Evolutionary conservation across 2,329 filamentous ascomycete species (phyloP).

Genomic region (Sclerotinia borealis): DNA sequence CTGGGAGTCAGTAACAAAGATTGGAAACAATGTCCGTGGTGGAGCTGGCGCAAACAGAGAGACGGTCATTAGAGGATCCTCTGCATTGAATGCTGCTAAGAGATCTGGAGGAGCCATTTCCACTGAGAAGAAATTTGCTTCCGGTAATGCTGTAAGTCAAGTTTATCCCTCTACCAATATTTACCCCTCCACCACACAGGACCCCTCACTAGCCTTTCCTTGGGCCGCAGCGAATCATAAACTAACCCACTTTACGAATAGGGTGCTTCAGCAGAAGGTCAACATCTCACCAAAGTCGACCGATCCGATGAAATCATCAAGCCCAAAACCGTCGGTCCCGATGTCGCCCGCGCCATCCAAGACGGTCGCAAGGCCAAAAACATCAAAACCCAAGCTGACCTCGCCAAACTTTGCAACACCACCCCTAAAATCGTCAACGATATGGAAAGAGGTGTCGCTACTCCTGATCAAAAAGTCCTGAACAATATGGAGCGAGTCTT

Average conservation of each 20-base stretch:
- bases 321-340: constrained; percentile 80
- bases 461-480: constrained; percentile 80
- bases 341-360: constrained; percentile 77
- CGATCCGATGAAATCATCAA: constrained; percentile 96
- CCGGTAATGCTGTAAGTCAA: constrained; percentile 69
- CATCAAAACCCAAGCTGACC: constrained; percentile 87
- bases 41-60: constrained; percentile 61
- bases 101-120: constrained; percentile 68
- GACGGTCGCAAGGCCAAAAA: constrained; percentile 72
- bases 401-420: constrained; percentile 84
- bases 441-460: constrained; percentile 74
- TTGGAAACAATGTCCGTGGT: constrained; percentile 76
- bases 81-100: constrained; percentile 81
- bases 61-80: constrained; percentile 81
- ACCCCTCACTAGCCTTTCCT: background rate
- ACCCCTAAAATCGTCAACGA: constrained; percentile 73
- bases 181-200: background rate
- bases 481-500: constrained; percentile 73
- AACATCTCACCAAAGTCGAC: constrained; percentile 96
- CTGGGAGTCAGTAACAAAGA: constrained; percentile 88
- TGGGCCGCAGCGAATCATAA: background rate
- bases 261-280: constrained; percentile 56
- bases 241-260: constrained; percentile 15
- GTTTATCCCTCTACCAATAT: background rate
- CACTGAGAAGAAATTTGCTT: constrained; percentile 87